Evolutionary conservation across 768 basidiomycete genomes (phyloP), one percentile per base, ranked within the genome.

Genomic region (Pleurotus ostreatus): DNA sequence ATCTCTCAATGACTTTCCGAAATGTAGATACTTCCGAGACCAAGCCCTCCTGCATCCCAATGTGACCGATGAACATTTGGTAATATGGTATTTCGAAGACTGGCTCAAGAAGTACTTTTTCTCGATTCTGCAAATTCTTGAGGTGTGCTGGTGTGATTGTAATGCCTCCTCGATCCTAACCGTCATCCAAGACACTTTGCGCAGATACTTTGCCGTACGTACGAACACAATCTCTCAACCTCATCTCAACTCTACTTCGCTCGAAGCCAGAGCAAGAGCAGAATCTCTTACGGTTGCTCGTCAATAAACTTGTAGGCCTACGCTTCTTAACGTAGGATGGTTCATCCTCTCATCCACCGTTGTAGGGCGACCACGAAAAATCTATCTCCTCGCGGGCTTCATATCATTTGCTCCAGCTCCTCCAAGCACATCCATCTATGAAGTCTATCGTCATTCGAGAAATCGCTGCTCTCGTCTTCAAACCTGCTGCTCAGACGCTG

Each of bases 91-190:
- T 59, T 98, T 97, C 68, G 97, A 99, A 69, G 96, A 98, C 63
- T 98, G 93, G 91, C 68, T 98, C 49, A 99, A 99, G 72, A 94
- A 94, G 61, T 98, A 88, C 69, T 98, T 97, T 74, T 98, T 96
- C 72, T 86, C 86, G 2, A 70, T 97, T 39, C 80, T 98, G 2
- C 92, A 96, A 67, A 84, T 91, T 39, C 82, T 98, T 15, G 96
- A 99, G 81, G 92, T 89, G 41, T 44, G 76, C 63, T 45, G 30
- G 20, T 39, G 1, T 16, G 9, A 37, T 34, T 34, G 11, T 37
- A n/a, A 5, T 51, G 22, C 3, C 56, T 18, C 15, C 43, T 57
- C 60, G 40, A 22, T 13, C 7, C 3, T 25, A 41, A 5, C 40
- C 44, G 30, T 3, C 59, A 5, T n/a, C 13, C 6, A 25, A 94